A percentile compares a stretch with the other conserved stretches of the same genome.
Conservation (phyloP, 176 grass and related monocot genomes). For the Ampelocalamus luodianensis region DNA sequence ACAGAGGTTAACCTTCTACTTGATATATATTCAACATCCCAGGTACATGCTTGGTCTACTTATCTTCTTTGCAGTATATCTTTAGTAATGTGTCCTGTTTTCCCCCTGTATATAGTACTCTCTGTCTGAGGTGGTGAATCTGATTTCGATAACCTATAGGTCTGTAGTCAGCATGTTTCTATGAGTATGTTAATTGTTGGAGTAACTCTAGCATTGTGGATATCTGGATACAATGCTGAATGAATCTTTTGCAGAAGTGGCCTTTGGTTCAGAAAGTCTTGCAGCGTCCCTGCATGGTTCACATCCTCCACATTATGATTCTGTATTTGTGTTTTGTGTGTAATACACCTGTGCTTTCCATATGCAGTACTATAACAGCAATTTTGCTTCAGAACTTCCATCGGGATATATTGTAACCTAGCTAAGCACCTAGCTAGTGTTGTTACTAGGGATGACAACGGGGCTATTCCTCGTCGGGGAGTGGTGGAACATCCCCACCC, state of each 20-base stretch:
- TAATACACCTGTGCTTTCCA: background rate
- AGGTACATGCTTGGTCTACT: background rate
- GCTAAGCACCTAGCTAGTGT: background rate
- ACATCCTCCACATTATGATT: conserved; percentile 6
- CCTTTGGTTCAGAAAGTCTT: background rate
- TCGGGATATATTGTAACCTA: conserved; percentile 12
- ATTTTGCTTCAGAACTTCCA: conserved; percentile 26
- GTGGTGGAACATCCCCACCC: too few relatives aligned
- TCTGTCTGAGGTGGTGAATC: background rate
- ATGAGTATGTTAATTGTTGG: background rate
- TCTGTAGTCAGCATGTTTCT: conserved; percentile 10
- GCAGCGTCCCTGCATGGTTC: background rate
- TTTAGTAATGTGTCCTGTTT: background rate
- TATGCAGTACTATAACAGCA: background rate
- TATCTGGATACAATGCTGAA: background rate
- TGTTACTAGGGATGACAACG: too few relatives aligned
- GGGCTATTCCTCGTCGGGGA: too few relatives aligned
- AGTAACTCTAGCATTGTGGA: background rate
- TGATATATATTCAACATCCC: background rate
- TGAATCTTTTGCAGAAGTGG: background rate
- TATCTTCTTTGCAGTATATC: conserved; percentile 2
- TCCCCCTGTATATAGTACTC: background rate
- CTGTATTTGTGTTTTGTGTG: background rate
- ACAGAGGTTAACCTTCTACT: conserved; percentile 23
- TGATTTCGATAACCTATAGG: background rate